Evolutionary conservation across 306 rosid genomes (phyloP).

Genomic region (Quercus mongolica): DNA sequence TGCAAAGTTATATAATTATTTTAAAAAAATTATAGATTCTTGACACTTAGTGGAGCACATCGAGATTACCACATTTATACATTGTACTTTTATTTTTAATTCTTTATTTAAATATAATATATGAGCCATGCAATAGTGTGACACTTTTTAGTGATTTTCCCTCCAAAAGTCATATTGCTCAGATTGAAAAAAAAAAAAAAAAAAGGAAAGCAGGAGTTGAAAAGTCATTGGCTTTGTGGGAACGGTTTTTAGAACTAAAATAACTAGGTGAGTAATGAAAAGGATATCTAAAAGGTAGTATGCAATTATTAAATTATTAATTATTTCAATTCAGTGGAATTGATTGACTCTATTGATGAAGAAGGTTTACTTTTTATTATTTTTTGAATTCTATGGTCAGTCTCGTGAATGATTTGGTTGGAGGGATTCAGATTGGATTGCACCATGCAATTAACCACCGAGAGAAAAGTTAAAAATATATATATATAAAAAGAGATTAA

Average conservation of each 20-base stretch:
- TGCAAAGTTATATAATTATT: neutral
- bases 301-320: neutral
- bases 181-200: constrained; percentile 1
- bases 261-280: neutral
- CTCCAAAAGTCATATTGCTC: constrained; percentile 20
- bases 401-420: too few species aligned
- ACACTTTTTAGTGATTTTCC: constrained; percentile 7
- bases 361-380: too few species aligned
- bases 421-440: too few species aligned
- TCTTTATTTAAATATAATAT: neutral
- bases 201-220: neutral
- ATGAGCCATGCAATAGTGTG: neutral
- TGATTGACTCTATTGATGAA: too few species aligned
- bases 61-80: neutral
- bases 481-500: too few species aligned
- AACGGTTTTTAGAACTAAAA: neutral
- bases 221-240: constrained; percentile 26
- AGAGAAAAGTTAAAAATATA: too few species aligned
- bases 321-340: neutral
- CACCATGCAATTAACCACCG: too few species aligned
- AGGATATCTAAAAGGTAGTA: constrained; percentile 7
- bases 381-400: too few species aligned
- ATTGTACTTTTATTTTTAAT: neutral
- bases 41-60: neutral
- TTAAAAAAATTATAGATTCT: neutral